phyloP scores from a whole-genome alignment of 2,329 filamentous ascomycete species.

The Aspergillus terreus region DNA sequence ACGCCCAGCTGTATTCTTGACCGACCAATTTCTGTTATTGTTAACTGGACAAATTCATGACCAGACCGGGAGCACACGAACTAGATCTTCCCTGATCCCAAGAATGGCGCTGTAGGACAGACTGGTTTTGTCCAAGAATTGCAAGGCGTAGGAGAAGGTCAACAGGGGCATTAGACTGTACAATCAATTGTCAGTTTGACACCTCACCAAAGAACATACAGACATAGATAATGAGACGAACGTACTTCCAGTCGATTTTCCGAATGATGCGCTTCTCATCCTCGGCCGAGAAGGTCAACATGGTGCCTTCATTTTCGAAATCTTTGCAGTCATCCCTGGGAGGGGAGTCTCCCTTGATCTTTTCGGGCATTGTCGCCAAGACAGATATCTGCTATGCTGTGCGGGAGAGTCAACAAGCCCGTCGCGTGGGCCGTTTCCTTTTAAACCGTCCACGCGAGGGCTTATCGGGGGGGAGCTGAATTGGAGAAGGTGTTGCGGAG shows the following conservation, averaged over 20 bases:
- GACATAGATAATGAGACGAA: not conserved
- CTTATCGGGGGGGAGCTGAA: too few species aligned
- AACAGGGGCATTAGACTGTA: constrained; percentile 17
- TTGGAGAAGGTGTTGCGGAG: too few species aligned
- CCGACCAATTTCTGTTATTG: constrained; percentile 7
- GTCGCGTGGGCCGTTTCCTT: too few species aligned
- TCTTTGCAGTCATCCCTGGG: not conserved
- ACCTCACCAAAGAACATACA: not conserved
- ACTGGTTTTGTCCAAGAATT: constrained; percentile 29
- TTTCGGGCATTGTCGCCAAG: not conserved
- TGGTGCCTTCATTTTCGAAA: not conserved
- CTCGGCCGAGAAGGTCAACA: not conserved
- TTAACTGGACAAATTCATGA: not conserved
- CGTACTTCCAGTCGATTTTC: constrained; percentile 13
- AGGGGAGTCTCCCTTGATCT: not conserved
- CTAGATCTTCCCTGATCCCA: constrained; percentile 12
- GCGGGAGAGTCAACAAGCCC: too few species aligned
- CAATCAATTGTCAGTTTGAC: not conserved
- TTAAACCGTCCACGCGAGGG: too few species aligned
- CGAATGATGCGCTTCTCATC: constrained; percentile 13
- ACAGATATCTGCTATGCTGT: too few species aligned
- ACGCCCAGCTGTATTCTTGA: constrained; percentile 20
- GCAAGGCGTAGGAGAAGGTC: constrained; percentile 18
- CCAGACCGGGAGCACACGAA: not conserved
- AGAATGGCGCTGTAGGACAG: constrained; percentile 15